Conservation (phyloP, 495 filamentous ascomycete genomes). For the Tirmania nivea region DNA sequence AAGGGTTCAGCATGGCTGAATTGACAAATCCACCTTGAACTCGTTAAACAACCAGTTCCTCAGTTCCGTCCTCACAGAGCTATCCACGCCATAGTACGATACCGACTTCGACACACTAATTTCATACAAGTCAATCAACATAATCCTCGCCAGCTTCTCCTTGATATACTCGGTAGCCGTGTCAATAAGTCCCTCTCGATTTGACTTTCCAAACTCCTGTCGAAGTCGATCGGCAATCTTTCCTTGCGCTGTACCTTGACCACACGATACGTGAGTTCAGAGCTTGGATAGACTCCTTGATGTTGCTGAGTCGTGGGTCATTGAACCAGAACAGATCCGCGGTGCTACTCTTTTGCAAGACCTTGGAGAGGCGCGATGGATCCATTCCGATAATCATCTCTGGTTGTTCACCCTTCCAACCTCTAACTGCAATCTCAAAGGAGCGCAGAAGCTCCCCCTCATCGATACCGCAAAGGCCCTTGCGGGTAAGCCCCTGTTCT, state of each 20-base stretch:
- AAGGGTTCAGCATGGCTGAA: neutral
- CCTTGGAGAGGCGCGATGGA: neutral
- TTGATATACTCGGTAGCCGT: slow-evolving; percentile 26
- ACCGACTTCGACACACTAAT: slow-evolving; percentile 28
- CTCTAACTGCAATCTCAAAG: neutral
- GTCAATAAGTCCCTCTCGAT: slow-evolving; percentile 23
- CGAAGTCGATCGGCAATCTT: neutral
- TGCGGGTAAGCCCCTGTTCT: neutral
- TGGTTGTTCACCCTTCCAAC: neutral
- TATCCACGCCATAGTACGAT: slow-evolving; percentile 32
- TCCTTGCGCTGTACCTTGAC: neutral
- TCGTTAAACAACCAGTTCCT: slow-evolving; percentile 29
- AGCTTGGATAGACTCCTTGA: neutral
- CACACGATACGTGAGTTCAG: neutral
- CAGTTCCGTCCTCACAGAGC: slow-evolving; percentile 32
- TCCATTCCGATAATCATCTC: neutral
- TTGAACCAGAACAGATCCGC: neutral
- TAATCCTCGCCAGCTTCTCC: slow-evolving; percentile 28
- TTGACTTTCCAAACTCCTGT: neutral
- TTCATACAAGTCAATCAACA: slow-evolving; percentile 32
- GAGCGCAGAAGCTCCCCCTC: neutral
- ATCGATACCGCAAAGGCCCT: neutral
- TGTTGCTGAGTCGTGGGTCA: neutral
- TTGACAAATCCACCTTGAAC: slow-evolving; percentile 31
- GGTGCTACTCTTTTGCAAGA: neutral